Base-by-base conservation (phyloP, 495 filamentous ascomycete genomes). In the Penicillium verhagenii region DNA sequence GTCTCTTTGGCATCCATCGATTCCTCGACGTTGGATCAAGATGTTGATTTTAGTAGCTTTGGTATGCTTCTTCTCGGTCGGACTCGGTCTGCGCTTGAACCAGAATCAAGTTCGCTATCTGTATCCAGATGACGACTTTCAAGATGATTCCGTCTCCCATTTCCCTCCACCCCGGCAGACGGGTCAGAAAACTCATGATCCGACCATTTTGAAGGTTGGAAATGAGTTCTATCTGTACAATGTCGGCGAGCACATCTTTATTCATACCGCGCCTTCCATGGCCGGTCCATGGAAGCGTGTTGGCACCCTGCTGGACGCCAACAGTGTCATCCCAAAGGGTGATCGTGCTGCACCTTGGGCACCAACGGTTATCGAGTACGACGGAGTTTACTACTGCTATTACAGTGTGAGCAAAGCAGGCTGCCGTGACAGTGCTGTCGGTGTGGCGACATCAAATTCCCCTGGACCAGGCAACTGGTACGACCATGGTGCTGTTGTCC, bases 341-440 rank as follows among this genome's bases (percentile, higher is more conserved):
- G 67, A 75, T 42, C 70, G 69, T 20, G 59, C 55, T 11, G 64
- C 54, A 7, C 74, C 72, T 4, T 77, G 74, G 87, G 88, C 89
- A 0, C 87, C 88, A 0, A 84, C 86, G 38, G 81, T 89, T 9
- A 55, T 75, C 39, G 59, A 77, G 6, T 66, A 86, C 5, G 79
- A 78, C 46, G 73, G 60, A 10, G 75, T 66, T 1, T 92, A 87
- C 70, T 86, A 89, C 62, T 78, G 88, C 53, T 92, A 87, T 75
- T 93, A 92, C 72, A 73, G 84, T 9, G 84, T 91, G 28, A 82
- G 78, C 56, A 77, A 78, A 31, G 85, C 88, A 52, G 87, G 89
- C 2, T 83, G 78, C 21, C 85, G 88, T 31, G 72, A 80, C 65
- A 85, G 80, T n/a, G 82, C 84, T 35, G 85, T 91, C 53, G 89